A percentile compares a stretch with the other conserved stretches of the same genome.
Conservation (phyloP, 2,329 filamentous ascomycete genomes). For the Sclerotinia borealis region DNA sequence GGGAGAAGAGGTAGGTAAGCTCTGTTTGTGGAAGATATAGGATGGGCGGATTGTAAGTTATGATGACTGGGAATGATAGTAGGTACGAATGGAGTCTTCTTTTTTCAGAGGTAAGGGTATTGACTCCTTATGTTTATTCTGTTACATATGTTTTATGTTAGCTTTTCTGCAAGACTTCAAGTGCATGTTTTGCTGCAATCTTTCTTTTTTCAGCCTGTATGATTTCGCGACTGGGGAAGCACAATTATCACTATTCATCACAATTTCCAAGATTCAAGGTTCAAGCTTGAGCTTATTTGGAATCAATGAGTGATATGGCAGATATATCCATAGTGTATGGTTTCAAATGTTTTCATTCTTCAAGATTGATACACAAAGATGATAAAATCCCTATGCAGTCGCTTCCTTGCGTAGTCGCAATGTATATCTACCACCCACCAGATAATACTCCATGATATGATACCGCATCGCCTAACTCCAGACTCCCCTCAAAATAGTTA, state of each 20-base stretch:
- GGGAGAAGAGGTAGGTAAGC: background rate
- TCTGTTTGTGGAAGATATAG: background rate
- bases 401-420: constrained; percentile 6
- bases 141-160: background rate
- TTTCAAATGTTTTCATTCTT: no score
- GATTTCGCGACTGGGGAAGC: background rate
- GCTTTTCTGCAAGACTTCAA: background rate
- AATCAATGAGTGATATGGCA: no score
- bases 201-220: background rate
- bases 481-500: background rate
- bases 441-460: background rate
- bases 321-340: no score
- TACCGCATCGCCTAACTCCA: background rate
- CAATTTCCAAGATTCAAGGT: background rate
- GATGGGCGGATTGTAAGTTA: background rate
- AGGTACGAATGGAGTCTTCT: background rate
- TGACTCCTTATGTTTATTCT: background rate
- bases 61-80: background rate
- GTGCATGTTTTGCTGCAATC: background rate
- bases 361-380: no score
- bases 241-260: background rate
- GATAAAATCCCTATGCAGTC: no score
- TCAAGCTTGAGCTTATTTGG: background rate
- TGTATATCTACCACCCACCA: background rate
- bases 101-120: background rate